Evolutionary conservation across 208 protist genomes (phyloP), one percentile per base, ranked within the genome.

Genomic region (Crithidia sp.): DNA sequence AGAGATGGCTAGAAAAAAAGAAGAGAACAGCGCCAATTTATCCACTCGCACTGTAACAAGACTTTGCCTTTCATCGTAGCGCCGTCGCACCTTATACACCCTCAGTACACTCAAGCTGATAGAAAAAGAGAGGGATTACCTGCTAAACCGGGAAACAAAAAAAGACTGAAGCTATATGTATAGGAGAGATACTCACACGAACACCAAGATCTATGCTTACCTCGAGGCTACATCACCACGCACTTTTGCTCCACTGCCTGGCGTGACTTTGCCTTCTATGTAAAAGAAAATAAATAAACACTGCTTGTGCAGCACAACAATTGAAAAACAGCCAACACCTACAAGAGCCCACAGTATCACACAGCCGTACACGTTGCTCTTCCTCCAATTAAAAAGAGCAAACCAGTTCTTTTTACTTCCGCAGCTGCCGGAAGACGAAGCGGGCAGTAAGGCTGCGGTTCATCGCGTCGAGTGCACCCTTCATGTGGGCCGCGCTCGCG

Each of bases 401-500:
- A 1, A 28, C 1, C 7, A 2, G 37, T 14, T 0, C 56, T 55
- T 62, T 53, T 71, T 14, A 67, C 62, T 56, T 67, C 44, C 43
- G 3, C 8, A 67, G 62, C 37, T 57, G 56, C 7, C 59, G 61
- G 63, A 94, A 94, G 47, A 90, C 81, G 60, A 94, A 87, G 13
- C 75, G 84, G 0, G 83, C 89, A 4, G 74, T 86, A 8, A 88
- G 67, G 43, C 74, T 86, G 19, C 79, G 78, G 73, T 89, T 90
- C 64, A 94, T 79, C 16, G 82, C 81, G 7, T 90, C 85, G 75
- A 90, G 79, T 4, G 91, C 89, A 54, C 81, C 80, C 66, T 81
- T 86, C 66, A 94, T 82, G 59, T 84, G 82, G 16, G 88, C 77
- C 14, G 82, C 89, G 43, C 82, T 81, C 19, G 83, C 74, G 39